Percentiles rank a stretch among this genome's conserved stretches.
phyloP scores from a whole-genome alignment of 2,329 filamentous ascomycete genomes.

The Colletotrichum australisinense region DNA sequence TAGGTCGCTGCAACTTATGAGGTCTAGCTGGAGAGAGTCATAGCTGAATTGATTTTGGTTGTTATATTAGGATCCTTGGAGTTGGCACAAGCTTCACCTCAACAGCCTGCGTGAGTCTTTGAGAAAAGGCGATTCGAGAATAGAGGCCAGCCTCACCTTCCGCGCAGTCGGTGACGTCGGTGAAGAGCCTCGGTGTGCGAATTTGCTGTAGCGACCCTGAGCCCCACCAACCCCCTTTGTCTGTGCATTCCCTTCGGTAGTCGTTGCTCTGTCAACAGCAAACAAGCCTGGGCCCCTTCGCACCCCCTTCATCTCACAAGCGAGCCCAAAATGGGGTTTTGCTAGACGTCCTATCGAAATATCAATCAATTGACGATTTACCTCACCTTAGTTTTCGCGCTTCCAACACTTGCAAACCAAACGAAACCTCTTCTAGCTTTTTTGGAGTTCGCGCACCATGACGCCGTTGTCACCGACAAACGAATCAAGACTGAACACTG shows the following conservation, averaged over 20 bases:
- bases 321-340: conserved; percentile 31
- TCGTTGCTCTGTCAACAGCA: conserved; percentile 35
- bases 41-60: not conserved
- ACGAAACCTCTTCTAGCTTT: not conserved
- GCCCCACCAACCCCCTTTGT: conserved; percentile 31
- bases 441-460: conserved; percentile 42
- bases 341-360: conserved; percentile 29
- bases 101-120: not conserved
- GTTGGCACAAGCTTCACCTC: not conserved
- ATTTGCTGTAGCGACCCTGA: conserved; percentile 31
- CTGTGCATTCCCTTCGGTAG: conserved; percentile 21
- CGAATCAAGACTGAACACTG: conserved; percentile 51
- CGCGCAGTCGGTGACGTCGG: conserved; percentile 1
- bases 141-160: conserved; percentile 4
- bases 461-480: conserved; percentile 53
- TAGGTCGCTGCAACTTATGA: not conserved
- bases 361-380: conserved; percentile 32
- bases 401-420: conserved; percentile 13
- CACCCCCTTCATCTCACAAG: conserved; percentile 37
- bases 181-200: conserved; percentile 14
- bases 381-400: conserved; percentile 8
- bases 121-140: not conserved
- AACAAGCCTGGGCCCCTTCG: conserved; percentile 34
- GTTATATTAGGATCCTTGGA: not conserved
- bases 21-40: not conserved